Evolutionary conservation across 129 eudicot genomes (phyloP).

Genomic region (Sambucus nigra): DNA sequence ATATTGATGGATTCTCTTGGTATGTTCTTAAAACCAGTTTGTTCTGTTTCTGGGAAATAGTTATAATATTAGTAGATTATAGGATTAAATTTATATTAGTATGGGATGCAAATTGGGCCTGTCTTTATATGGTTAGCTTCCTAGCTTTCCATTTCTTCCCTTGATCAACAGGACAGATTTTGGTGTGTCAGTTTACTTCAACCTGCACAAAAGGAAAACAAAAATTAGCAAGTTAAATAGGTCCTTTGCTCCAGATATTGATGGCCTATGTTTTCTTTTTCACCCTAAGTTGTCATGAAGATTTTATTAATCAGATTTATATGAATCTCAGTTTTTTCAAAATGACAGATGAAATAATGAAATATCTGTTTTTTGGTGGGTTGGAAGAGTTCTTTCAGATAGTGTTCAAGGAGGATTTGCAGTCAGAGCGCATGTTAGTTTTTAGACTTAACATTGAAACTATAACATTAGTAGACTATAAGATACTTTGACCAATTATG

Average conservation of each 20-base stretch:
- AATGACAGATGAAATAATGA: conserved; percentile 3
- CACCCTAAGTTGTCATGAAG: too few relatives aligned
- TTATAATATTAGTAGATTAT: background rate
- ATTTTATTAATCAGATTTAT: background rate
- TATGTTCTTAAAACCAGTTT: background rate
- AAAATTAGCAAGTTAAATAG: too few relatives aligned
- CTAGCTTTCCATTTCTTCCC: background rate
- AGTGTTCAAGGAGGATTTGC: too few relatives aligned
- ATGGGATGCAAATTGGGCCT: background rate
- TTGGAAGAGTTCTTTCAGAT: too few relatives aligned
- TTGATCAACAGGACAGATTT: background rate
- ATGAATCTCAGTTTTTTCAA: background rate
- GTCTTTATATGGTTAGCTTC: background rate
- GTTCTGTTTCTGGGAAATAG: conserved; percentile 1
- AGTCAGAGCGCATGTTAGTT: too few relatives aligned
- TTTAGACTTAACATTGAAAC: too few relatives aligned
- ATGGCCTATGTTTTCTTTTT: too few relatives aligned
- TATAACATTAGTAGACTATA: too few relatives aligned
- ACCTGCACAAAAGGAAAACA: too few relatives aligned
- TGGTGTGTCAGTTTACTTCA: too few relatives aligned
- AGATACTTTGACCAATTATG: too few relatives aligned
- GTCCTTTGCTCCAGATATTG: too few relatives aligned
- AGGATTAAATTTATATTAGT: background rate
- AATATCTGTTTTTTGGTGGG: background rate
- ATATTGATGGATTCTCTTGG: conserved; percentile 2